Percentiles rank a stretch among this genome's conserved stretches.
phyloP scores from a whole-genome alignment of 2,329 filamentous ascomycete species.

The Aspergillus fumigatiaffinis region DNA sequence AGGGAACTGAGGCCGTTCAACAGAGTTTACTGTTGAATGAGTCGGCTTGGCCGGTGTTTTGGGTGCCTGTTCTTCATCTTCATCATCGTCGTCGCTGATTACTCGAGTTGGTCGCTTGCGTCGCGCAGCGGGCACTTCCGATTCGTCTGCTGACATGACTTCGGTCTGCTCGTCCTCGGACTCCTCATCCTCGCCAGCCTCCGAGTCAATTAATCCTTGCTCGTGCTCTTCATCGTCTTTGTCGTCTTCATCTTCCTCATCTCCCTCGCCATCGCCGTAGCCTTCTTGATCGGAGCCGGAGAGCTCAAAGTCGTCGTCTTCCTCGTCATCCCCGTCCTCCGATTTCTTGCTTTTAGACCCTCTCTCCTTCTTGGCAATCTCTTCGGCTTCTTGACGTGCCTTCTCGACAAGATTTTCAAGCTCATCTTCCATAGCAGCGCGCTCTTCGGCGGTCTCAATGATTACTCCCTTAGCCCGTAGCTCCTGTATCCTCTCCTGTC shows the following conservation, averaged over 20 bases:
- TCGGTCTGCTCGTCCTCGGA: constrained; percentile 27
- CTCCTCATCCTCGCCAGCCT: constrained; percentile 45
- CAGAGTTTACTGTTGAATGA: constrained; percentile 23
- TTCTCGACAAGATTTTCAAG: constrained; percentile 86
- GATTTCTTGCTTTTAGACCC: constrained; percentile 61
- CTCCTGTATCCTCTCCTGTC: constrained; percentile 70
- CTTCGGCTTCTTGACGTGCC: constrained; percentile 73
- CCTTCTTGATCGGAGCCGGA: constrained; percentile 16
- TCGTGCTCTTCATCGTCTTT: constrained; percentile 15
- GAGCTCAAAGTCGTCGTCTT: constrained; percentile 27
- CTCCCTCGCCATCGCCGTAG: constrained; percentile 17
- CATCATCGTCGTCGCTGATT: constrained; percentile 65
- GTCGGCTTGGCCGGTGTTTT: constrained; percentile 31
- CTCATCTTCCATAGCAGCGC: constrained; percentile 73
- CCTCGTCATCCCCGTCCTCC: constrained; percentile 40
- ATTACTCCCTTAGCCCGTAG: constrained; percentile 75
- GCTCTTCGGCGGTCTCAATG: constrained; percentile 81
- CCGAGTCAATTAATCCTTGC: constrained; percentile 21
- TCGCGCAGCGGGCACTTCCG: constrained; percentile 44
- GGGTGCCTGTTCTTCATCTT: constrained; percentile 38
- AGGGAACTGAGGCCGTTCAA: constrained; percentile 58
- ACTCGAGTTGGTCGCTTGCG: constrained; percentile 53
- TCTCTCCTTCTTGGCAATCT: constrained; percentile 72
- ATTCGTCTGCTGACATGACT: constrained; percentile 40
- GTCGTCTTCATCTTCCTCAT: constrained; percentile 13